Evolutionary conservation across 371 early-diverging fungal genomes (phyloP).

Genomic region (Blastocladiella emersonii): DNA sequence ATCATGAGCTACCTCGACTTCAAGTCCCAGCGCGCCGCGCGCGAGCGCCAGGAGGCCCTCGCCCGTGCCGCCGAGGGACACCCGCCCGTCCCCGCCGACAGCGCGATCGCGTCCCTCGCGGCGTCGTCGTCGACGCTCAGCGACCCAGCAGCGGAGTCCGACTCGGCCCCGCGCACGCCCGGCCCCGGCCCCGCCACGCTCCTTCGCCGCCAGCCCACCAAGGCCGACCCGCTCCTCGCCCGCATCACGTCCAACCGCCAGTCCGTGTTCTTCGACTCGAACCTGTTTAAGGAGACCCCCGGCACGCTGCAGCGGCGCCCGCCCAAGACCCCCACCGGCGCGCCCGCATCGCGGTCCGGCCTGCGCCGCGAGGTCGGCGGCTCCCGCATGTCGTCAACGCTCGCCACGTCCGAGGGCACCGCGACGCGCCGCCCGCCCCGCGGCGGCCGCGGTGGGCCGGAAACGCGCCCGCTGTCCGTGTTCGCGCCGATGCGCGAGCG

Average conservation of each 20-base stretch:
- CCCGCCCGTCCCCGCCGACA: not conserved
- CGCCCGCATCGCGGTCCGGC: not conserved
- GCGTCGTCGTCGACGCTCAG: no score
- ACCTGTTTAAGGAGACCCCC: not conserved
- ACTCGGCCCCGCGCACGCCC: not conserved
- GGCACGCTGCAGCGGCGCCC: not conserved
- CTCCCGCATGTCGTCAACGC: no score
- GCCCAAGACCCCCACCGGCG: not conserved
- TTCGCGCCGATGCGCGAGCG: no score
- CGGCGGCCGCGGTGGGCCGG: not conserved
- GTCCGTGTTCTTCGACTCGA: not conserved
- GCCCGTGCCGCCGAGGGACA: no score
- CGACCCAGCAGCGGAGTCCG: no score
- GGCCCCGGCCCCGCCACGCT: not conserved
- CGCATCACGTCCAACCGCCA: slow-evolving; percentile 2
- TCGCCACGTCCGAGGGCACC: not conserved
- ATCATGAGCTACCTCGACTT: slow-evolving; percentile 3
- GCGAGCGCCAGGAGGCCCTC: not conserved
- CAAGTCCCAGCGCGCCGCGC: not conserved
- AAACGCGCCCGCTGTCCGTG: not conserved
- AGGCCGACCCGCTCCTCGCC: not conserved
- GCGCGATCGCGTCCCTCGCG: not conserved
- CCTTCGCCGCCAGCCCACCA: not conserved
- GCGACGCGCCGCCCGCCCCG: not conserved
- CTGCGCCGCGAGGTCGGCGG: not conserved